These are phyloP conservation scores for Tubosaeta brunneosetosa DNA, from an alignment of 768 basidiomycete genomes.

Conservation along the genomic window DNA sequence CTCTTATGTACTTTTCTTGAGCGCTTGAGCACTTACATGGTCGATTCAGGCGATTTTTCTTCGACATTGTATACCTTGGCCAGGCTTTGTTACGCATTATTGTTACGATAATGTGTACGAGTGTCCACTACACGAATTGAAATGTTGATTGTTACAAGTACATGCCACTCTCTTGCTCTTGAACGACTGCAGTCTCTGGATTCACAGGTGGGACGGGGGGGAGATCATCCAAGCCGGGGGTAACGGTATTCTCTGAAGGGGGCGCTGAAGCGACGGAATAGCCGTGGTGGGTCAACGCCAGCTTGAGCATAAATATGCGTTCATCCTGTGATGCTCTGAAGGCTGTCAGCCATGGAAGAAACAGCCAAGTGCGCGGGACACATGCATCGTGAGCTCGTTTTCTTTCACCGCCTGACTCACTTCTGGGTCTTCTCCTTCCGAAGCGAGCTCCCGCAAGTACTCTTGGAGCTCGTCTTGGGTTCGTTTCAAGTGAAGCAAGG, in stretches of 20 bases:
- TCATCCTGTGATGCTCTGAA: conserved; percentile 75
- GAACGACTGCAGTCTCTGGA: background rate
- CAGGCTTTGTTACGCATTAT: background rate
- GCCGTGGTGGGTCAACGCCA: conserved; percentile 63
- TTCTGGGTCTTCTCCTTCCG: conserved; percentile 48
- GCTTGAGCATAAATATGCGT: conserved; percentile 61
- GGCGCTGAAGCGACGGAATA: conserved; percentile 34
- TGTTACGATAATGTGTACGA: background rate
- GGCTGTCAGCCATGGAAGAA: conserved; percentile 10
- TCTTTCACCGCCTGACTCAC: conserved; percentile 59
- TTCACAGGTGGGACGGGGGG: background rate
- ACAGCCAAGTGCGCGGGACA: conserved; percentile 30
- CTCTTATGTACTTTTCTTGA: conserved; percentile 58
- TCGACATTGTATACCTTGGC: background rate
- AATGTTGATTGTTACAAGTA: conserved; percentile 22
- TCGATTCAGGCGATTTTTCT: background rate
- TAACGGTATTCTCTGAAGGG: conserved; percentile 1
- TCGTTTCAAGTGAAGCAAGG: conserved; percentile 53
- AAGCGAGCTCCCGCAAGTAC: conserved; percentile 35
- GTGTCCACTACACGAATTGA: background rate
- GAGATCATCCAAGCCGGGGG: conserved; percentile 11
- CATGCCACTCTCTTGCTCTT: conserved; percentile 17
- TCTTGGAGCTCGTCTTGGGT: conserved; percentile 59
- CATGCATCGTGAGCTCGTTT: conserved; percentile 65
- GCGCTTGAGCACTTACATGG: background rate